phyloP scores from a whole-genome alignment of 192 early-diverging fungal species.

The Spinellus fusiger region DNA sequence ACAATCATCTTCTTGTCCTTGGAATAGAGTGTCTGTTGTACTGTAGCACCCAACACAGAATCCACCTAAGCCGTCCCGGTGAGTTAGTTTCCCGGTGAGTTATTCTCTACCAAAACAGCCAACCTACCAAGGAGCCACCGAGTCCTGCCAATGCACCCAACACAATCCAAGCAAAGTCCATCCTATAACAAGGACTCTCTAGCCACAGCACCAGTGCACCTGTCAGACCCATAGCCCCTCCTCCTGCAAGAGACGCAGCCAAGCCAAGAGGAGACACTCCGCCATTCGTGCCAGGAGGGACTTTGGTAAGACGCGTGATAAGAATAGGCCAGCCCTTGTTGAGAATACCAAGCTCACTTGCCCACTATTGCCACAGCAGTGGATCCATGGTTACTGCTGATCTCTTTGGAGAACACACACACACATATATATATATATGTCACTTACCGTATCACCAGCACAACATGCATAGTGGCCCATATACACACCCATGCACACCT shows the following conservation, averaged over 20 bases:
- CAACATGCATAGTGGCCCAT: conserved; percentile 50
- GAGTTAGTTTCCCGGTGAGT: too few species aligned
- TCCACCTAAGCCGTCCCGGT: too few species aligned
- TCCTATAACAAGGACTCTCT: conserved; percentile 39
- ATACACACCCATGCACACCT: neutral
- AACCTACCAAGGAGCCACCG: conserved; percentile 65
- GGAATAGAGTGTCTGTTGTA: conserved; percentile 70
- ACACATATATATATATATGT: neutral
- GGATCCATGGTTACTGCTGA: too few species aligned
- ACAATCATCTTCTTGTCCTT: conserved; percentile 53
- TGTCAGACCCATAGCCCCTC: conserved; percentile 58
- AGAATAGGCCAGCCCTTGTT: conserved; percentile 67
- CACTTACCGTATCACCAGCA: conserved; percentile 50
- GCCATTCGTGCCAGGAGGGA: conserved; percentile 92
- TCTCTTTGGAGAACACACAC: too few species aligned
- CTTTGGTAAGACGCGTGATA: conserved; percentile 72
- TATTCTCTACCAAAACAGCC: neutral
- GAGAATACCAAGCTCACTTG: conserved; percentile 84
- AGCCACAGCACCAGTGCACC: conserved; percentile 46
- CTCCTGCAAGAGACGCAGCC: conserved; percentile 73
- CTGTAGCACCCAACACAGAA: conserved; percentile 81
- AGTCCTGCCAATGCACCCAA: conserved; percentile 62
- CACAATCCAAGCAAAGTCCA: conserved; percentile 37
- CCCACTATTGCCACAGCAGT: conserved; percentile 50
- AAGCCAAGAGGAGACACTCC: conserved; percentile 70